Percentiles rank a stretch among this genome's conserved stretches.
phyloP scores from a whole-genome alignment of 805 yeast genomes.

The Diddensiella transvaalensis region DNA sequence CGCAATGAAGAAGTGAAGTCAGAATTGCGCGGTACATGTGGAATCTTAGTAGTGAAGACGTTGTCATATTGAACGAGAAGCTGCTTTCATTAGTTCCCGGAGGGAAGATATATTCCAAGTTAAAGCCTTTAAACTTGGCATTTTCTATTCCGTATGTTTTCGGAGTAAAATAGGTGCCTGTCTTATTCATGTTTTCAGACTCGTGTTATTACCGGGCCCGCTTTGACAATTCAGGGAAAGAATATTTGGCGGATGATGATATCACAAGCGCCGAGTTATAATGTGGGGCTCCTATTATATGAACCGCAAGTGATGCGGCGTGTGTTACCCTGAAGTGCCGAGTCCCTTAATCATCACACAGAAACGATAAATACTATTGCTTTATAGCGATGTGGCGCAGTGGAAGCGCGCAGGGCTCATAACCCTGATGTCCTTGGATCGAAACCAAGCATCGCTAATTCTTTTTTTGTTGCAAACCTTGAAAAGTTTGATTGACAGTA shows the following conservation, averaged over 20 bases:
- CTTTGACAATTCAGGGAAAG: no score
- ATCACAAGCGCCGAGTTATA: neutral
- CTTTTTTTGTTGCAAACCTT: constrained; percentile 29
- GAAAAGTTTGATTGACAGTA: neutral
- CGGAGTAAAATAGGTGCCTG: constrained; percentile 4
- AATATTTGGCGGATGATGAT: no score
- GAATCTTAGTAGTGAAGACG: constrained; percentile 21
- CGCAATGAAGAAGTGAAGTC: constrained; percentile 7
- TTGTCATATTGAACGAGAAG: constrained; percentile 9
- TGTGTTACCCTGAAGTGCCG: neutral
- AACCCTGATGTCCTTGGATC: constrained; percentile 93
- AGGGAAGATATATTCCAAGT: constrained; percentile 20
- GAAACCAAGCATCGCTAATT: constrained; percentile 81
- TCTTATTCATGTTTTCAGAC: no score
- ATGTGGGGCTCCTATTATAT: neutral
- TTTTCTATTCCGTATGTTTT: constrained; percentile 9
- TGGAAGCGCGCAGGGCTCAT: constrained; percentile 96
- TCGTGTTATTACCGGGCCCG: no score
- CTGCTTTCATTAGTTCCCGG: constrained; percentile 20
- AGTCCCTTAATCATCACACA: neutral
- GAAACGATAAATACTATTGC: neutral
- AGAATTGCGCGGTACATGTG: constrained; percentile 20
- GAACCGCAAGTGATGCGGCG: neutral
- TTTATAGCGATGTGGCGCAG: constrained; percentile 42
- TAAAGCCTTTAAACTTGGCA: constrained; percentile 15